Evolutionary conservation across 108 stramenopile genomes (phyloP).

Genomic region (Cyclotella distinguenda): DNA sequence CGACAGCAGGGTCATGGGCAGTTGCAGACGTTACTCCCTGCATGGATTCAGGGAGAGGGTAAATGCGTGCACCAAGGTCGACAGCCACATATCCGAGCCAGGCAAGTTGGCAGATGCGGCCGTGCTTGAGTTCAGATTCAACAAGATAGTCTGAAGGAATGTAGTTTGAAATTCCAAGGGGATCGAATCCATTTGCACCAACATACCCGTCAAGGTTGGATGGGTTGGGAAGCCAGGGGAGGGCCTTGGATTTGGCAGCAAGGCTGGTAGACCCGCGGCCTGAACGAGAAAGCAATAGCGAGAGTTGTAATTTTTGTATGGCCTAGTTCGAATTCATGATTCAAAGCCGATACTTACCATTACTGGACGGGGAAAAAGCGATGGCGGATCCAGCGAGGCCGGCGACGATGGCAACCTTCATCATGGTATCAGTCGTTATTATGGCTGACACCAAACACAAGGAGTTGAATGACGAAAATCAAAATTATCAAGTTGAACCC

Average conservation of each 20-base stretch:
- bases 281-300: not conserved
- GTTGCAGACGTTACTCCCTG: conserved; percentile 78
- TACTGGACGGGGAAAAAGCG: conserved; percentile 69
- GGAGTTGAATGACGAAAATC: not conserved
- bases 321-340: not conserved
- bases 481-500: not conserved
- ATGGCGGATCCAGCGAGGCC: conserved; percentile 17
- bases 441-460: not conserved
- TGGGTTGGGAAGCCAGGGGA: conserved; percentile 92
- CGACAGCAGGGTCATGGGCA: conserved; percentile 79
- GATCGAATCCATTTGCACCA: conserved; percentile 90
- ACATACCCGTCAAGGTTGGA: conserved; percentile 87
- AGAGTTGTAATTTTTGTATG: too few species aligned
- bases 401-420: conserved; percentile 46
- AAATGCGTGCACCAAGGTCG: conserved; percentile 78
- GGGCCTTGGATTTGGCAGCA: conserved; percentile 56
- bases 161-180: conserved; percentile 86
- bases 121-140: conserved; percentile 95
- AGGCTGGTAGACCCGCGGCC: conserved; percentile 45
- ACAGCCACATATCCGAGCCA: conserved; percentile 90
- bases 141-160: conserved; percentile 90
- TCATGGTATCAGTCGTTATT: conserved; percentile 44
- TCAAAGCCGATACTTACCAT: conserved; percentile 12
- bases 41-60: conserved; percentile 80
- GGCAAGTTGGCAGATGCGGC: conserved; percentile 92